These are phyloP conservation scores for Prunus mira DNA, from an alignment of 306 rosid species.

Conservation along the genomic window DNA sequence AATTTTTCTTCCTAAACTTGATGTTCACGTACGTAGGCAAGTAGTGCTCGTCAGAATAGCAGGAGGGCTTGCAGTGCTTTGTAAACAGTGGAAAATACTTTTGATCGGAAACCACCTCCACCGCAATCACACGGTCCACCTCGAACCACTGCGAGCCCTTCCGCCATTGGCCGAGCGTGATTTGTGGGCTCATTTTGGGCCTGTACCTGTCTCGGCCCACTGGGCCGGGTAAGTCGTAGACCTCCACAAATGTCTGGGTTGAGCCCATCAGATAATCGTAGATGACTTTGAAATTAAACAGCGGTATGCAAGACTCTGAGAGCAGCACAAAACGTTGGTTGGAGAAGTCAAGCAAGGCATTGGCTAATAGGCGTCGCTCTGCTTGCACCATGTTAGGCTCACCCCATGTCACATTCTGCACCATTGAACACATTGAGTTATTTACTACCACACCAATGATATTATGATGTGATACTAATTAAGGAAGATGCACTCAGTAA, in stretches of 20 bases:
- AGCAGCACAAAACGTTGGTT: constrained; percentile 75
- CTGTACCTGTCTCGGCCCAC: constrained; percentile 74
- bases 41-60: constrained; percentile 82
- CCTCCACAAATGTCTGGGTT: constrained; percentile 48
- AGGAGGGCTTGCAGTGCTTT: constrained; percentile 37
- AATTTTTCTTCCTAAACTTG: constrained; percentile 39
- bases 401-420: constrained; percentile 82
- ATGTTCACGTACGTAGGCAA: constrained; percentile 61
- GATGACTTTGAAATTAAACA: constrained; percentile 64
- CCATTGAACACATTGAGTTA: not conserved
- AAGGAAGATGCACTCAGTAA: not conserved
- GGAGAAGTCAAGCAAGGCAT: constrained; percentile 59
- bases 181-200: constrained; percentile 43
- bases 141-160: constrained; percentile 97
- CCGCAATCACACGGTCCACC: constrained; percentile 55
- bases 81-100: constrained; percentile 45
- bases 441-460: not conserved
- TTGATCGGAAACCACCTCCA: constrained; percentile 45
- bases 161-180: constrained; percentile 60
- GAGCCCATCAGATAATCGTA: constrained; percentile 59
- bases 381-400: constrained; percentile 73
- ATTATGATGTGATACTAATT: not conserved
- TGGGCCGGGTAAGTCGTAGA: constrained; percentile 37
- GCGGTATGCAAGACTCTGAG: constrained; percentile 91
- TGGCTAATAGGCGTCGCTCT: constrained; percentile 65